These are phyloP conservation scores for Seiridium unicorne DNA, from an alignment of 2,329 filamentous ascomycete genomes.

Conservation along the genomic window DNA sequence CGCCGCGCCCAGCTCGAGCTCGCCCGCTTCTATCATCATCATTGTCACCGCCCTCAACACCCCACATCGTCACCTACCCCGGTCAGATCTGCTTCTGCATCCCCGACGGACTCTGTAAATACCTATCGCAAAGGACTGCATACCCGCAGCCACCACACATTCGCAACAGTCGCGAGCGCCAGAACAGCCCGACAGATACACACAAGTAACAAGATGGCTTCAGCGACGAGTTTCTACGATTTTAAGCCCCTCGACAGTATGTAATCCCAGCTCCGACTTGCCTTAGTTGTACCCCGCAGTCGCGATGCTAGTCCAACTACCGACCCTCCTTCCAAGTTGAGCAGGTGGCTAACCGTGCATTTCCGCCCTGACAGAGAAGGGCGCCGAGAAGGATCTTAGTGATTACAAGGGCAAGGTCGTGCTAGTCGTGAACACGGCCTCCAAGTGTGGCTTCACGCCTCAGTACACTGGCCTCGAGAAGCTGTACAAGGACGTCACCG, in stretches of 20 bases:
- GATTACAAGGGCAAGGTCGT: slow-evolving; percentile 88
- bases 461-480: slow-evolving; percentile 90
- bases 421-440: slow-evolving; percentile 95
- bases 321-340: slow-evolving; percentile 7
- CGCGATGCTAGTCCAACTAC: slow-evolving; percentile 1
- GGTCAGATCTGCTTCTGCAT: neutral
- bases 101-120: neutral
- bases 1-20: neutral
- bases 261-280: slow-evolving; percentile 29
- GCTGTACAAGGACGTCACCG: slow-evolving; percentile 77
- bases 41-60: neutral
- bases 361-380: slow-evolving; percentile 57
- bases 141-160: neutral
- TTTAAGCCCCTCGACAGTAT: slow-evolving; percentile 81
- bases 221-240: slow-evolving; percentile 74
- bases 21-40: neutral
- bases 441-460: slow-evolving; percentile 97
- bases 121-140: neutral
- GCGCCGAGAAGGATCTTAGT: slow-evolving; percentile 66
- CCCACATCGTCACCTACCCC: neutral
- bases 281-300: slow-evolving; percentile 6
- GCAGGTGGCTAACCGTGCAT: slow-evolving; percentile 13
- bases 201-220: slow-evolving; percentile 53
- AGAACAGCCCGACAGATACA: slow-evolving; percentile 8
- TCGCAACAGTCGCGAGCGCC: neutral